Evolutionary conservation across 202 grass and related monocot genomes (phyloP).

Genomic region (Eragrostis tef): DNA sequence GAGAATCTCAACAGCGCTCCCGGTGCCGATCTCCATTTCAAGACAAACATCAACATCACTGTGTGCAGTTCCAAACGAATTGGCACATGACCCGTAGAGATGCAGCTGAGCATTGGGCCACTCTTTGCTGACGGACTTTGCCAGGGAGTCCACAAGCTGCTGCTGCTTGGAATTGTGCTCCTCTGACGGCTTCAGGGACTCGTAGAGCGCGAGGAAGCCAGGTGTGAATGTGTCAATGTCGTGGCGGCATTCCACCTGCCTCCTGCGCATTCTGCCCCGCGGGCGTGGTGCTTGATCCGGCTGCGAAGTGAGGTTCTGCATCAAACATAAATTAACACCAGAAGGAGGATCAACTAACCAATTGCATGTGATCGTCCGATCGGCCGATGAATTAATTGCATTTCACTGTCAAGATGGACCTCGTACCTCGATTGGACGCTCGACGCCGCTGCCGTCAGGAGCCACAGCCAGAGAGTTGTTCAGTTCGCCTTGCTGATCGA

Average conservation of each 20-base stretch:
- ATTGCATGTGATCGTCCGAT: background rate
- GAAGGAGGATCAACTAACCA: background rate
- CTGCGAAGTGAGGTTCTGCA: background rate
- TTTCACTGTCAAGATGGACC: background rate
- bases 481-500: background rate
- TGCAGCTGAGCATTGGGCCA: slow-evolving; percentile 60
- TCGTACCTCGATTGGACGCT: slow-evolving; percentile 27
- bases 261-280: background rate
- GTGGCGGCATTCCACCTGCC: slow-evolving; percentile 43
- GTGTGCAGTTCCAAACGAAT: slow-evolving; percentile 52
- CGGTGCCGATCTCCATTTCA: slow-evolving; percentile 34
- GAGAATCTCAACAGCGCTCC: slow-evolving; percentile 23
- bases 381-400: background rate
- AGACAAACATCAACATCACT: slow-evolving; percentile 69
- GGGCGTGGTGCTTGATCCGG: background rate
- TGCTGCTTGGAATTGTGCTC: slow-evolving; percentile 52
- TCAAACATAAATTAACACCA: background rate
- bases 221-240: slow-evolving; percentile 48
- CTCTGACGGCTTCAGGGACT: slow-evolving; percentile 55
- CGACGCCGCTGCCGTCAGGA: background rate
- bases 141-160: slow-evolving; percentile 48
- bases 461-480: background rate
- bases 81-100: slow-evolving; percentile 67
- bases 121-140: slow-evolving; percentile 45
- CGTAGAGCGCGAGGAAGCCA: slow-evolving; percentile 42